Percentiles rank a stretch among this genome's conserved stretches.
Conservation (phyloP, 495 filamentous ascomycete species). For the Hypoxylon fuscum region DNA sequence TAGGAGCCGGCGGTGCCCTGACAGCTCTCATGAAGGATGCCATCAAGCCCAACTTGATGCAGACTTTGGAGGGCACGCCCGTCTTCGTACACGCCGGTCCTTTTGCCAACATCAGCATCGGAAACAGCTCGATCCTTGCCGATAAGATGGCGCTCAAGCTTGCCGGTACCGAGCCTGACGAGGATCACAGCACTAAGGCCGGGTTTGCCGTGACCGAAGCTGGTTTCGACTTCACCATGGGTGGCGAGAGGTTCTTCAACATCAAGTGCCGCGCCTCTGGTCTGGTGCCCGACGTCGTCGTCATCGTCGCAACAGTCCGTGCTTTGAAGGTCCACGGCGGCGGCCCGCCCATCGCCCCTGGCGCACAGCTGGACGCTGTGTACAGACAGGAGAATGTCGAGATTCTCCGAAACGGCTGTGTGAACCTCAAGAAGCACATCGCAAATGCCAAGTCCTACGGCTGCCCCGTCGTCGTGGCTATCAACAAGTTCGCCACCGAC, state of each 20-base stretch:
- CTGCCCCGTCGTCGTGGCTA: conserved; percentile 94
- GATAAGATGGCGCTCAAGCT: conserved; percentile 96
- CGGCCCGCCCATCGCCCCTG: conserved; percentile 88
- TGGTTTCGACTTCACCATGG: conserved; percentile 99
- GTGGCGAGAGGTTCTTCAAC: conserved; percentile 99
- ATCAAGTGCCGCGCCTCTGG: conserved; percentile 98
- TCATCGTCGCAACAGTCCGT: conserved; percentile 94
- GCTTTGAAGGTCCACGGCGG: conserved; percentile 97
- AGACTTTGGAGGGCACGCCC: conserved; percentile 95
- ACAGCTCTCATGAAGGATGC: conserved; percentile 97
- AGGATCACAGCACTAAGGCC: conserved; percentile 82
- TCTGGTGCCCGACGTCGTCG: conserved; percentile 88
- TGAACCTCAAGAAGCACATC: conserved; percentile 95
- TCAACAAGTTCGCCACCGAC: conserved; percentile 95
- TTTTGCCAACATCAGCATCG: conserved; percentile 98
- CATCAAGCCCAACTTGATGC: conserved; percentile 99
- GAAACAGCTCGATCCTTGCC: conserved; percentile 91
- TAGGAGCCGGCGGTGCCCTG: conserved; percentile 90
- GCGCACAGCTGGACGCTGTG: conserved; percentile 79
- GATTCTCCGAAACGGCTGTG: conserved; percentile 84
- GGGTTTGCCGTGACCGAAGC: conserved; percentile 98
- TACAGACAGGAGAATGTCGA: conserved; percentile 96
- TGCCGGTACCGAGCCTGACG: conserved; percentile 93
- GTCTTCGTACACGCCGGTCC: conserved; percentile 97
- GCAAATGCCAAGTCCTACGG: conserved; percentile 87